Conservation (phyloP, 352 stramenopile species). For the Phytopythium litorale region DNA sequence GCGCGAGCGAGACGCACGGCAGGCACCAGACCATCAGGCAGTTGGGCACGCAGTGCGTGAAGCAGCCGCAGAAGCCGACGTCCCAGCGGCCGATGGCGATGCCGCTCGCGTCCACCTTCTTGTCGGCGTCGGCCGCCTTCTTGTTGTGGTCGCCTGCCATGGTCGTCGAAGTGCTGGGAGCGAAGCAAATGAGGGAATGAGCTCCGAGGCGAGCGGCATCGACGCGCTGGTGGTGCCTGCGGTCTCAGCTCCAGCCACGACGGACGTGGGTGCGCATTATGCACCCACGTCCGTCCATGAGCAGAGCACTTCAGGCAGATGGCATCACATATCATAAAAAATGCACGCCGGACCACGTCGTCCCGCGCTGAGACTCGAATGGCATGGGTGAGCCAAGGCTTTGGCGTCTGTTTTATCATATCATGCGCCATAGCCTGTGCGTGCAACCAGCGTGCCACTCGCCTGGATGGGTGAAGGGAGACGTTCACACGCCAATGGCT, state of each 20-base stretch:
- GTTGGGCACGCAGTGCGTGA: conserved; percentile 22
- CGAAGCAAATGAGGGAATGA: background rate
- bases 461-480: background rate
- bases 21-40: conserved; percentile 19
- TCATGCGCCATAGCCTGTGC: background rate
- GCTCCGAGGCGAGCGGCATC: background rate
- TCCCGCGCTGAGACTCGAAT: too few relatives aligned
- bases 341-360: too few relatives aligned
- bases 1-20: conserved; percentile 29
- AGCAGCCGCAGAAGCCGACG: conserved; percentile 21
- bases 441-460: too few relatives aligned
- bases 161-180: background rate
- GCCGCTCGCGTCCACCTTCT: conserved; percentile 5
- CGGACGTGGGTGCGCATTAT: too few relatives aligned
- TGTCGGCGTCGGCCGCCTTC: background rate
- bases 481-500: conserved; percentile 2
- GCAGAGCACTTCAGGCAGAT: too few relatives aligned
- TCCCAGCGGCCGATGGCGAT: conserved; percentile 9
- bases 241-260: too few relatives aligned
- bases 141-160: background rate
- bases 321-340: too few relatives aligned
- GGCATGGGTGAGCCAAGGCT: too few relatives aligned
- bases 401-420: background rate
- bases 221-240: too few relatives aligned
- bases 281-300: too few relatives aligned